A percentile compares a stretch with the other conserved stretches of the same genome.
Conservation (phyloP, 805 yeast species). For the Yamadazyma phyllophila region DNA sequence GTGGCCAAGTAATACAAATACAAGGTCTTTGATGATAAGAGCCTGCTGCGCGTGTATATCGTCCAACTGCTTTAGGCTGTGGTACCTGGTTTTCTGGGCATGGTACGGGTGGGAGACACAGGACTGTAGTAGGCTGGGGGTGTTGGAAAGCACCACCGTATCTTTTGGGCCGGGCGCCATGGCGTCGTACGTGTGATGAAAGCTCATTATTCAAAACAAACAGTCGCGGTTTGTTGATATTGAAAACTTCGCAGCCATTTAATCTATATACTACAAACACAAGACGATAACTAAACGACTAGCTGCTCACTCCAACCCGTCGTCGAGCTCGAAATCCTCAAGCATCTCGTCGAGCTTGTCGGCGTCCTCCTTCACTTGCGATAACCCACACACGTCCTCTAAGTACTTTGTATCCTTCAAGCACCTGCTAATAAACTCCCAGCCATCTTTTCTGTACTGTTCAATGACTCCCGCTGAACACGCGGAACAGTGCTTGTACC, state of each 20-base stretch:
- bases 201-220: neutral
- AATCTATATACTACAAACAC: neutral
- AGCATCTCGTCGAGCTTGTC: constrained; percentile 36
- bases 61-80: constrained; percentile 37
- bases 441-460: constrained; percentile 53
- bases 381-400: constrained; percentile 78
- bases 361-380: constrained; percentile 67
- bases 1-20: constrained; percentile 63
- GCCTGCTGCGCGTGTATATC: constrained; percentile 67
- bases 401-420: constrained; percentile 63
- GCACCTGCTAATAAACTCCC: constrained; percentile 80
- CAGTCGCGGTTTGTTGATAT: no score
- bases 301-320: neutral
- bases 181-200: neutral
- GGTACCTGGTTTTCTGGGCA: constrained; percentile 11
- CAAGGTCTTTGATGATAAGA: constrained; percentile 64
- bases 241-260: no score
- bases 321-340: constrained; percentile 12
- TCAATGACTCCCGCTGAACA: constrained; percentile 65
- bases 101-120: constrained; percentile 6
- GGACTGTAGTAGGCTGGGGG: constrained; percentile 15
- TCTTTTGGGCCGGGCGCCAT: constrained; percentile 7
- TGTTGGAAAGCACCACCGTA: constrained; percentile 17
- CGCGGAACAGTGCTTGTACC: constrained; percentile 80
- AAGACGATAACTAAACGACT: no score